Conservation (phyloP, 2,329 filamentous ascomycete genomes). For the Coniochaeta ligniaria region DNA sequence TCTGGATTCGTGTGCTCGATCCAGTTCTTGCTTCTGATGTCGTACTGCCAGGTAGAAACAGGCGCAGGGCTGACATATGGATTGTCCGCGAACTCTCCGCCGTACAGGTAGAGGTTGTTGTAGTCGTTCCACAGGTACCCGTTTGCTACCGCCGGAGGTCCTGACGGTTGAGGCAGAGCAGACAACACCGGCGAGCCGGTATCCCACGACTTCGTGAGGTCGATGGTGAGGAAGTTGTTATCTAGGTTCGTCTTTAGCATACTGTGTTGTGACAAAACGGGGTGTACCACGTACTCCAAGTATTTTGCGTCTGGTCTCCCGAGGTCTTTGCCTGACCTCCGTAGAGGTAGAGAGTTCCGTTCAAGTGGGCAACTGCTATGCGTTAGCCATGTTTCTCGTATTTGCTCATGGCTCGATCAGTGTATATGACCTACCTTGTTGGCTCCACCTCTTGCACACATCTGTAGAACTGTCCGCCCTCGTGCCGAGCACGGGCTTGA, state of each 20-base stretch:
- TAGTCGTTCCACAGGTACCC: slow-evolving; percentile 73
- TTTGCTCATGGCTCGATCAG: neutral
- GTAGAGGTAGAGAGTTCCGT: slow-evolving; percentile 71
- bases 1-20: slow-evolving; percentile 52
- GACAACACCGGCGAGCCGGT: slow-evolving; percentile 54
- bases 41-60: slow-evolving; percentile 64
- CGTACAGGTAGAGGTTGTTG: slow-evolving; percentile 64
- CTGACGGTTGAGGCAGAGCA: slow-evolving; percentile 53
- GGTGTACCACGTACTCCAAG: slow-evolving; percentile 56
- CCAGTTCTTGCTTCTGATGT: slow-evolving; percentile 53
- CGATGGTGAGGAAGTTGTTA: slow-evolving; percentile 66
- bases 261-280: neutral
- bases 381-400: slow-evolving; percentile 13
- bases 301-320: slow-evolving; percentile 50
- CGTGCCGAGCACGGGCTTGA: slow-evolving; percentile 23
- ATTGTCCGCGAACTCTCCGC: slow-evolving; percentile 63
- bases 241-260: slow-evolving; percentile 29
- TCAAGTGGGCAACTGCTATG: slow-evolving; percentile 53
- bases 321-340: slow-evolving; percentile 58
- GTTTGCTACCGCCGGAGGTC: slow-evolving; percentile 63
- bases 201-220: slow-evolving; percentile 67
- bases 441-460: slow-evolving; percentile 59
- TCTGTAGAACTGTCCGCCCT: slow-evolving; percentile 42
- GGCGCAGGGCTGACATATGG: slow-evolving; percentile 45
- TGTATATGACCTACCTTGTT: slow-evolving; percentile 41